A percentile compares a stretch with the other conserved stretches of the same genome.
Conservation (phyloP, 768 basidiomycete genomes). For the Neoboletus brunneissimus region DNA sequence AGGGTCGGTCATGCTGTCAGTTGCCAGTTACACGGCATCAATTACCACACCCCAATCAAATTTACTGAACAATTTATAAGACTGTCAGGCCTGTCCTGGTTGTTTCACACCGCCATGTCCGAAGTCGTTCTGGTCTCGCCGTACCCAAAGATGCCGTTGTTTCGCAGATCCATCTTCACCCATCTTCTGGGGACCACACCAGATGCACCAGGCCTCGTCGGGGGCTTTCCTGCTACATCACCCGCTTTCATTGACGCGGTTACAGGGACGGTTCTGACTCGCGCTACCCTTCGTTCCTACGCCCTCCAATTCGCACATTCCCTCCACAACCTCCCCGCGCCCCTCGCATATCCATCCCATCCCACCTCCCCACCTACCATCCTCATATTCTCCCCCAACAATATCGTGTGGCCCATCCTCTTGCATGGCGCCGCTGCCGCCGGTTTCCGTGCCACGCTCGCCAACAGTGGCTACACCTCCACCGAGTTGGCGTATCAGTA, state of each 20-base stretch:
- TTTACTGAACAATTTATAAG: too few relatives aligned
- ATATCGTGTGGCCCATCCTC: conserved; percentile 51
- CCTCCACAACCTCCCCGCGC: conserved; percentile 44
- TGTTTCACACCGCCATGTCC: conserved; percentile 13
- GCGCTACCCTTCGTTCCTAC: conserved; percentile 50
- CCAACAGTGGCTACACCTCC: conserved; percentile 69
- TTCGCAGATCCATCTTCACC: conserved; percentile 31
- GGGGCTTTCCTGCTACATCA: conserved; percentile 40
- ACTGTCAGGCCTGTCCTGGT: background rate
- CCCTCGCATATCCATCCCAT: conserved; percentile 48
- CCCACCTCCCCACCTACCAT: conserved; percentile 41
- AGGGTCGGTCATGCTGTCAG: too few relatives aligned
- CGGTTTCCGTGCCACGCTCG: conserved; percentile 65
- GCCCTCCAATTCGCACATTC: conserved; percentile 60
- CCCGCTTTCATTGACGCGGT: conserved; percentile 68
- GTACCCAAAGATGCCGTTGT: conserved; percentile 17
- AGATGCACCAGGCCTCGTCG: conserved; percentile 31
- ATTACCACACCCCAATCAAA: too few relatives aligned
- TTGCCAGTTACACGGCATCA: too few relatives aligned
- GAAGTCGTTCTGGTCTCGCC: conserved; percentile 20
- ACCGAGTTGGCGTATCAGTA: conserved; percentile 73
- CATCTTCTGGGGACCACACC: conserved; percentile 25
- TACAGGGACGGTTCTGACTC: conserved; percentile 54
- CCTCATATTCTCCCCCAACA: conserved; percentile 70
- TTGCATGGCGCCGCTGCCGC: conserved; percentile 53